A percentile compares a stretch with the other conserved stretches of the same genome.
These are phyloP conservation scores for Ceratocystis huliohia DNA, from an alignment of 2,329 filamentous ascomycete species.

Conservation along the genomic window DNA sequence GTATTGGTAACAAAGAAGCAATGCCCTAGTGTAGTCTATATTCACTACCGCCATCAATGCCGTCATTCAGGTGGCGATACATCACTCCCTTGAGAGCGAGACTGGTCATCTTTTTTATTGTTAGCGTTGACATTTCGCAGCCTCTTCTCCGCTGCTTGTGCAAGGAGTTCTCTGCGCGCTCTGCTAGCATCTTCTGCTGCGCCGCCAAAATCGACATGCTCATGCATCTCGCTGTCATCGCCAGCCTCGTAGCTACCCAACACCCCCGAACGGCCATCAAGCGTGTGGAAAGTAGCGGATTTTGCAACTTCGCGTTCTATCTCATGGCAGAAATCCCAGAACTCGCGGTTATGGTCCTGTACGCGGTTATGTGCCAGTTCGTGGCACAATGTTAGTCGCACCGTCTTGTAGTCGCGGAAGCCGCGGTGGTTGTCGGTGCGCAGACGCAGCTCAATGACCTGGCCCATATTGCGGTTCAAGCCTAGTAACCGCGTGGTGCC, in stretches of 20 bases:
- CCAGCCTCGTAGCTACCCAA: slow-evolving; percentile 36
- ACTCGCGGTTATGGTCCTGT: slow-evolving; percentile 68
- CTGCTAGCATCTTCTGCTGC: slow-evolving; percentile 38
- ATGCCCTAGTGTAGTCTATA: not conserved
- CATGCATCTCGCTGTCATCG: slow-evolving; percentile 44
- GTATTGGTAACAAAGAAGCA: no score
- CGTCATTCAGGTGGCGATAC: not conserved
- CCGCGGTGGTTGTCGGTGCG: slow-evolving; percentile 92
- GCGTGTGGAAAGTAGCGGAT: slow-evolving; percentile 43
- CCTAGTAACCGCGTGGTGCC: slow-evolving; percentile 63
- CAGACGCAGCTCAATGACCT: slow-evolving; percentile 79
- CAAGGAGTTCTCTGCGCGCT: slow-evolving; percentile 61
- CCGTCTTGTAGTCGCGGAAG: slow-evolving; percentile 83
- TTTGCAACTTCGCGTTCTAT: slow-evolving; percentile 68
- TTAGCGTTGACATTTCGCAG: slow-evolving; percentile 4
- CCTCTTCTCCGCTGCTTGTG: slow-evolving; percentile 59
- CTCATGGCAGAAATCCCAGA: slow-evolving; percentile 78
- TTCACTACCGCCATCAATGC: not conserved
- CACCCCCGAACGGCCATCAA: slow-evolving; percentile 45
- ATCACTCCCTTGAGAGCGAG: not conserved
- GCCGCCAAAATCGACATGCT: slow-evolving; percentile 65
- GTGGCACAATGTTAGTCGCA: slow-evolving; percentile 85
- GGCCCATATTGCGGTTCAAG: slow-evolving; percentile 73
- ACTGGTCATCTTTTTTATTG: not conserved
- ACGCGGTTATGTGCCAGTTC: slow-evolving; percentile 89